Conservation (phyloP, 306 rosid species). For the Glycine soja region DNA sequence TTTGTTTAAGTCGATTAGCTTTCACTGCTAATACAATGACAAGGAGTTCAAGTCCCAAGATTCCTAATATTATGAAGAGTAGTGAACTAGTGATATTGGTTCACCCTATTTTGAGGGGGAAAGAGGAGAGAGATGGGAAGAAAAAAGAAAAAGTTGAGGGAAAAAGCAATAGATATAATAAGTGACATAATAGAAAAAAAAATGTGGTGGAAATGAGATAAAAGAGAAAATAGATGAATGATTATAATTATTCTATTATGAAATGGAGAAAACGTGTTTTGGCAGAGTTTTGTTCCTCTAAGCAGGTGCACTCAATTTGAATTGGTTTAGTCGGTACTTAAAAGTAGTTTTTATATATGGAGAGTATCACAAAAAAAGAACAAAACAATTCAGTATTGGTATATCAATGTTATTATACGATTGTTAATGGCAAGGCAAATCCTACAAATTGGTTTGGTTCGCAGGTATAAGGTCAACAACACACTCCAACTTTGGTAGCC, state of each 20-base stretch:
- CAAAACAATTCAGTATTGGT: too few species aligned
- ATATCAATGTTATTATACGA: conserved; percentile 11
- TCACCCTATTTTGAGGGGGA: too few species aligned
- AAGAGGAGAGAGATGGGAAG: too few species aligned
- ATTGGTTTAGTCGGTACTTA: background rate
- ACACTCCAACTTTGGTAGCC: background rate
- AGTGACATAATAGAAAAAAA: too few species aligned
- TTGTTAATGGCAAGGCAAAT: background rate
- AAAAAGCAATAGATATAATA: too few species aligned
- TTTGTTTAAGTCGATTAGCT: background rate
- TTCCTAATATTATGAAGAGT: background rate
- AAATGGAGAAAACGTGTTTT: background rate
- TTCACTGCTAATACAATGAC: background rate
- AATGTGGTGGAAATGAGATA: too few species aligned
- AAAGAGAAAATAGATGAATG: too few species aligned
- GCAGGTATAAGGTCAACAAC: background rate
- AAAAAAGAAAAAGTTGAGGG: too few species aligned
- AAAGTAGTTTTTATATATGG: too few species aligned
- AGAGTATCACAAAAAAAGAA: too few species aligned
- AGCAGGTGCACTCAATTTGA: background rate
- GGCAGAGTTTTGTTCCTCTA: background rate
- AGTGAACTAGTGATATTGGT: too few species aligned
- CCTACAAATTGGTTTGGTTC: conserved; percentile 7
- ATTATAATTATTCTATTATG: too few species aligned
- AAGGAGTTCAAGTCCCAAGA: background rate